Evolutionary conservation across 2,329 filamentous ascomycete species (phyloP).

Genomic region (Emergomyces pasteurianus): DNA sequence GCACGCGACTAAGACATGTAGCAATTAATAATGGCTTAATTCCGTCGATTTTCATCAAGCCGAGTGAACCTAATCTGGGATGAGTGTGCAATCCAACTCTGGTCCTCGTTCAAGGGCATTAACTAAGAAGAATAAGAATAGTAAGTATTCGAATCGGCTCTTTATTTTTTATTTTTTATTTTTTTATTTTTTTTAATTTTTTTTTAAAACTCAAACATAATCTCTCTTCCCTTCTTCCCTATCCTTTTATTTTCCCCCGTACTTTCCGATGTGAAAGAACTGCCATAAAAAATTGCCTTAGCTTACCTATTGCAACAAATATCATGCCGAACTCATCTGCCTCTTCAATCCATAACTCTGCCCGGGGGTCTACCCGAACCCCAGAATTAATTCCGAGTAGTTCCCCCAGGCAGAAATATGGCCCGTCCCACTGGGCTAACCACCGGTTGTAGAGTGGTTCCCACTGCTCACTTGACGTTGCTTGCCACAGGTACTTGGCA

Average conservation of each 20-base stretch:
- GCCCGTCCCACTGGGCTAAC: constrained; percentile 24
- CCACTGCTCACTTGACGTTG: constrained; percentile 23
- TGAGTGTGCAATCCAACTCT: neutral
- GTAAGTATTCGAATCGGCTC: neutral
- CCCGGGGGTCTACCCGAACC: constrained; percentile 19
- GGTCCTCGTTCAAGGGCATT: neutral
- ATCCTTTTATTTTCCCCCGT: neutral
- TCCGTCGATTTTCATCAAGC: neutral
- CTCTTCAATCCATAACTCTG: constrained; percentile 33
- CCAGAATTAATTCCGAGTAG: constrained; percentile 21
- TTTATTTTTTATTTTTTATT: neutral
- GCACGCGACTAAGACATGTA: neutral
- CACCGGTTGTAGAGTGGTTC: constrained; percentile 21
- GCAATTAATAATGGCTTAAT: neutral
- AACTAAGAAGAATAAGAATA: neutral
- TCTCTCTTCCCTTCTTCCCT: neutral
- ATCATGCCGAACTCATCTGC: constrained; percentile 32
- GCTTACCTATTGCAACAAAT: constrained; percentile 27
- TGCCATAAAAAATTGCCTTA: neutral
- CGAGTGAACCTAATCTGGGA: neutral
- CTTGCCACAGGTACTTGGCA: constrained; percentile 29
- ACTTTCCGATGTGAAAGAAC: neutral
- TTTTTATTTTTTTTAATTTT: too few relatives aligned
- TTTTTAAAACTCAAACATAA: too few relatives aligned
- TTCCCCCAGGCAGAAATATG: constrained; percentile 18